A percentile compares a stretch with the other conserved stretches of the same genome.
Conservation (phyloP, 2,329 filamentous ascomycete genomes). For the Fusarium newnesense region DNA sequence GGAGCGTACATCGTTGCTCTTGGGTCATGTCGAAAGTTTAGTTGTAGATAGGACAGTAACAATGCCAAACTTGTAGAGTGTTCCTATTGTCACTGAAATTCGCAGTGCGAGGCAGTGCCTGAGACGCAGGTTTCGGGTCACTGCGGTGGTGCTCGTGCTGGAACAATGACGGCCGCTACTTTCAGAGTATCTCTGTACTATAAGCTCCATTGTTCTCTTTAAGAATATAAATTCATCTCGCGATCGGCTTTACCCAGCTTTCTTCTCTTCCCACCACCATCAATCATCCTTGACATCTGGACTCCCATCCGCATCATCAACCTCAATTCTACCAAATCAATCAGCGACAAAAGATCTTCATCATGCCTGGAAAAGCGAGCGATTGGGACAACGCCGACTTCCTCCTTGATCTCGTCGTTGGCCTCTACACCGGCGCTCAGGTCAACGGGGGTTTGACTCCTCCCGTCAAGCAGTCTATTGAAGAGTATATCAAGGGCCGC, state of each 20-base stretch:
- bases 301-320: background rate
- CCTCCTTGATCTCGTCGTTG: slow-evolving; percentile 48
- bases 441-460: slow-evolving; percentile 42
- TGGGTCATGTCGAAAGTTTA: background rate
- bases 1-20: background rate
- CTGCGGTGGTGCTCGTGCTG: background rate
- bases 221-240: background rate
- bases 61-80: background rate
- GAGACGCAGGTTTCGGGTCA: background rate
- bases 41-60: background rate
- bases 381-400: slow-evolving; percentile 50
- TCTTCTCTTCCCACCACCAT: background rate
- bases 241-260: background rate
- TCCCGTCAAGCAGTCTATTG: slow-evolving; percentile 46
- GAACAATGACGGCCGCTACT: background rate
- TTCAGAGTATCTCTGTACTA: background rate
- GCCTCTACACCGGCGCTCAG: slow-evolving; percentile 47
- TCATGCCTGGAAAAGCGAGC: slow-evolving; percentile 35
- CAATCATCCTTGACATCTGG: background rate
- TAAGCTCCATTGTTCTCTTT: background rate
- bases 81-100: background rate
- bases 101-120: background rate
- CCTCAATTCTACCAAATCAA: background rate
- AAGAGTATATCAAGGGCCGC: slow-evolving; percentile 46
- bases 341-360: background rate